Evolutionary conservation across 495 filamentous ascomycete species (phyloP), one percentile per base, ranked within the genome.

Genomic region (Articulospora tetracladia): DNA sequence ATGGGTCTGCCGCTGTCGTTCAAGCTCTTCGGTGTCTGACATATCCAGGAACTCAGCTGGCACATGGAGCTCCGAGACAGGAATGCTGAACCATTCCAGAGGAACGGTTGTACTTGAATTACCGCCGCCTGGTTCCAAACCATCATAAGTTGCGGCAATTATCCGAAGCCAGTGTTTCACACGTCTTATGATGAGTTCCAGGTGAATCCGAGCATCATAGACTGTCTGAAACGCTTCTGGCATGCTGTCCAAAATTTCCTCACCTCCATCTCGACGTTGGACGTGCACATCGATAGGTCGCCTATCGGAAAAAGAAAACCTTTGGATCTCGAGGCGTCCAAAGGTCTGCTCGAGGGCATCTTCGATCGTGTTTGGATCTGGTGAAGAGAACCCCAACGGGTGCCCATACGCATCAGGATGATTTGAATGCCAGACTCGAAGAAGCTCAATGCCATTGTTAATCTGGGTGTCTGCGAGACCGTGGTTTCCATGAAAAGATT

Each of bases 311-410:
- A 27, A 24, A 25, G 7, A n/a, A 17, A 51, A 1, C 7, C 20
- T 54, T n/a, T 60, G 49, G 20, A 60, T 24, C 19, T 54, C 50
- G 4, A 53, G 19, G 15, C 49, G 48, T n/a, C 49, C 34, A 49
- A 48, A 57, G 12, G 20, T 28, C 26, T 57, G 55, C 24, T 47
- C 26, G 20, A 57, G 26, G 11, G 20, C 23, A 19, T 57, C 41
- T 3, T 57, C 55, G 25, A 57, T 27, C 8, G 30, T 28, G 39
- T 17, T 27, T 10, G 55, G 41, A 13, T 26, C 44, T 10, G 44
- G 44, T 24, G 17, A 30, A 30, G 32, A 28, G 24, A 25, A 49
- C 11, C 13, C 20, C 1, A 8, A 11, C 12, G 39, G 23, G 28
- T 19, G 41, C 3, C 3, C 2, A 10, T 30, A 3, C 10, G 22